Base-by-base conservation (phyloP, 352 stramenopile genomes). In the Hyaloperonospora brassicae region DNA sequence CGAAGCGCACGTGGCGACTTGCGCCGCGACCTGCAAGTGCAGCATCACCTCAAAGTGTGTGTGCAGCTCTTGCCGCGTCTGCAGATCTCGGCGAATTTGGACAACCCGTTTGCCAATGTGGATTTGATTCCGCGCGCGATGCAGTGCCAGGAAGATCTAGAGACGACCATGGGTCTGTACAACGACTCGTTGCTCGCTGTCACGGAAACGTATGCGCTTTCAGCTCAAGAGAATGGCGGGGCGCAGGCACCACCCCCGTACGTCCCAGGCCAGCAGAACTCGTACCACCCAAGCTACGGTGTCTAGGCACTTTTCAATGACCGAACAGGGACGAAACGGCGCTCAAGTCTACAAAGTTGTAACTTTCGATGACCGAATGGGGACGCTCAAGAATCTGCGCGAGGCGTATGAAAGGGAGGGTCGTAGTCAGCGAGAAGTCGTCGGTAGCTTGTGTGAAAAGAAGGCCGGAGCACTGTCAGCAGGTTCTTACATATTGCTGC, bases 181-280 rank as follows among this genome's bases (percentile, higher is more conserved):
- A 94, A 94, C 60, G 84, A 92, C 64, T 94, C 84, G 57, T 69
- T 94, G 50, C 62, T 93, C 50, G 84, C 84, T 9, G 81, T 93
- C 8, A 91, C 74, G 34, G 84, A 93, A 63, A 93, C 84, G 55
- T 93, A 91, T 51, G 80, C 80, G 51, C 59, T 93, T 11, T 89
- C 84, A 27, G 81, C 79, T 25, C 71, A 88, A 59, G 80, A 87
- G 38, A 69, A 70, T 7, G 72, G 73, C 5, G 63, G 67, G 25
- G 63, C 73, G 49, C 68, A 85, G 47, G 76, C 82, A 36, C 84
- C 84, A 13, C 74, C 84, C 47, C 84, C 84, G 35, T 93, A 91
- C 64, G 84, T 93, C 38, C 84, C 84, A 36, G 84, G 84, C n/a
- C 84, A 93, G 69, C 81, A 90, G 64, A 92, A 90, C 69, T 92